phyloP scores from a whole-genome alignment of 805 yeast species.

The Yamadazyma sp. region DNA sequence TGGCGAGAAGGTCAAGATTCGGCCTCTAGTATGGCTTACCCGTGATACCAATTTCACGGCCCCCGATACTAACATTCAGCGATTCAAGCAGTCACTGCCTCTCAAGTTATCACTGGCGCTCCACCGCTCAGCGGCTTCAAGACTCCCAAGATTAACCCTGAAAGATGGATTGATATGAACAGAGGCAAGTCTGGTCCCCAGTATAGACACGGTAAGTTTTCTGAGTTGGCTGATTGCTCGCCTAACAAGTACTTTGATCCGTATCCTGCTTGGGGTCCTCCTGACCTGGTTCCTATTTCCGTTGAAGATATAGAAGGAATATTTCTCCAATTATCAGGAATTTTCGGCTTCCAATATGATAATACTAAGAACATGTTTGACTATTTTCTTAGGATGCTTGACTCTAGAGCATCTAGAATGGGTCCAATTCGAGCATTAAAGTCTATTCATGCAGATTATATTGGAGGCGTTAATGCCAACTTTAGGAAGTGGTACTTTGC shows the following conservation, averaged over 20 bases:
- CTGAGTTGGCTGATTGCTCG: conserved; percentile 7
- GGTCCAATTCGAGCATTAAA: conserved; percentile 54
- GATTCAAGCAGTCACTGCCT: conserved; percentile 10
- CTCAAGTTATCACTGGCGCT: conserved; percentile 12
- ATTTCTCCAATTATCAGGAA: conserved; percentile 49
- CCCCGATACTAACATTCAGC: conserved; percentile 5
- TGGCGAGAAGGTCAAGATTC: conserved; percentile 6
- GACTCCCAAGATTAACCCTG: conserved; percentile 30
- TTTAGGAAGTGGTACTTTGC: conserved; percentile 79
- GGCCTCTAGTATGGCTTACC: conserved; percentile 22
- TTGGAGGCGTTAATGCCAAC: conserved; percentile 69
- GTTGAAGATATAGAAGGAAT: conserved; percentile 56
- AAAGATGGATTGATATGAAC: conserved; percentile 43
- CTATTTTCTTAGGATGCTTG: conserved; percentile 58
- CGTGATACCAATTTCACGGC: background rate
- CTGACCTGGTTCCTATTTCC: conserved; percentile 45
- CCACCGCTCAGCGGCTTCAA: conserved; percentile 39
- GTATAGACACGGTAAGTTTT: conserved; percentile 4
- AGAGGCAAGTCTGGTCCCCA: conserved; percentile 16
- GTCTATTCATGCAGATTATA: conserved; percentile 69
- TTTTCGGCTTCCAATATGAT: conserved; percentile 71
- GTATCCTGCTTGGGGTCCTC: conserved; percentile 54
- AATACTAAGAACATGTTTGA: conserved; percentile 68
- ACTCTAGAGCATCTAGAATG: conserved; percentile 69
- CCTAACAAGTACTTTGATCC: conserved; percentile 39